A percentile compares a stretch with the other conserved stretches of the same genome.
Conservation (phyloP, 805 yeast genomes). For the Candida xiaguanensis region DNA sequence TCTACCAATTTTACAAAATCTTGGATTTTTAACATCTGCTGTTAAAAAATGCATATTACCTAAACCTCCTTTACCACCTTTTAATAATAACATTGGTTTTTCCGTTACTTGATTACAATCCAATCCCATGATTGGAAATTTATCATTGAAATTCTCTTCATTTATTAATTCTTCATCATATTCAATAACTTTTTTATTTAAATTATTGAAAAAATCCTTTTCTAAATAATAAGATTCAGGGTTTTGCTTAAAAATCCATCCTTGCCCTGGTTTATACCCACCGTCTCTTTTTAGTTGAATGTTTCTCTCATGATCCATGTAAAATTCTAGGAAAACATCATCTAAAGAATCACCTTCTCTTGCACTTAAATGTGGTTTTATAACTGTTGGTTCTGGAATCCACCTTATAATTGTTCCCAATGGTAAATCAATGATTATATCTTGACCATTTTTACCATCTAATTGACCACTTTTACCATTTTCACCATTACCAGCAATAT, state of each 20-base stretch:
- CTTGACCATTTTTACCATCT: slow-evolving; percentile 84
- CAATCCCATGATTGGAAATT: slow-evolving; percentile 76
- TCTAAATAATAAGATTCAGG: slow-evolving; percentile 66
- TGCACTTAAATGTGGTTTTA: slow-evolving; percentile 22
- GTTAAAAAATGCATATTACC: slow-evolving; percentile 96
- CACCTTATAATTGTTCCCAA: slow-evolving; percentile 85
- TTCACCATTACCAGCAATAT: slow-evolving; percentile 69
- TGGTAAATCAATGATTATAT: slow-evolving; percentile 79
- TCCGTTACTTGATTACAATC: slow-evolving; percentile 63
- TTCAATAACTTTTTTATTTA: slow-evolving; percentile 59
- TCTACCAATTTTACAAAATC: slow-evolving; percentile 82
- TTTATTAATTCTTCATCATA: slow-evolving; percentile 58
- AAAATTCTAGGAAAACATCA: slow-evolving; percentile 29
- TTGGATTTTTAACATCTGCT: slow-evolving; percentile 78
- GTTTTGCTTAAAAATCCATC: slow-evolving; percentile 85
- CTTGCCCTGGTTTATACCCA: slow-evolving; percentile 60
- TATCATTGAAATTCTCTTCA: slow-evolving; percentile 60
- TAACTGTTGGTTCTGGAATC: slow-evolving; percentile 70
- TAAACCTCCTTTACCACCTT: slow-evolving; percentile 92
- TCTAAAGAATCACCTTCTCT: slow-evolving; percentile 15
- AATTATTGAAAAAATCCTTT: slow-evolving; percentile 60
- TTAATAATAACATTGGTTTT: slow-evolving; percentile 64
- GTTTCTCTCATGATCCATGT: slow-evolving; percentile 18
- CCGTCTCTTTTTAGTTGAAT: slow-evolving; percentile 56
- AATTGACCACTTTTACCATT: slow-evolving; percentile 72